phyloP scores from a whole-genome alignment of 2,329 filamentous ascomycete species.

The Purpureocillium takamizusanense region DNA sequence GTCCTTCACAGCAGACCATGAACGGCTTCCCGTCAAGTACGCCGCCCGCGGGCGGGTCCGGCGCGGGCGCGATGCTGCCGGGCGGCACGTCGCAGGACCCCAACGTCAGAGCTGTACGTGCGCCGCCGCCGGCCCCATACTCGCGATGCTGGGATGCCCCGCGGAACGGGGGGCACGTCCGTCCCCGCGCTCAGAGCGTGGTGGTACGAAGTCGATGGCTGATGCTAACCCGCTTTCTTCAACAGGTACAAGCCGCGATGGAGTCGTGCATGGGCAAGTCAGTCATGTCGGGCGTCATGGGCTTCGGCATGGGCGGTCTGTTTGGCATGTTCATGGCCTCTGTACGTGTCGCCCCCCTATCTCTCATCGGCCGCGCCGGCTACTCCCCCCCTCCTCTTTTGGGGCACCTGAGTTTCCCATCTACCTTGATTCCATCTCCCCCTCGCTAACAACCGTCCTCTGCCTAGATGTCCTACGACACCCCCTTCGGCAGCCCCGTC shows the following conservation, averaged over 20 bases:
- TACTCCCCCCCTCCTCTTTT: neutral
- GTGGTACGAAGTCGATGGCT: no score
- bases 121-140: neutral
- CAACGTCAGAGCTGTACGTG: slow-evolving; percentile 39
- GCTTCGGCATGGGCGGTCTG: slow-evolving; percentile 84
- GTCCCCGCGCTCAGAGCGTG: no score
- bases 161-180: no score
- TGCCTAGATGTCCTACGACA: slow-evolving; percentile 92
- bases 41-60: slow-evolving; percentile 6
- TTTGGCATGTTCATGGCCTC: slow-evolving; percentile 98
- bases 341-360: no score
- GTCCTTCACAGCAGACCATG: slow-evolving; percentile 17
- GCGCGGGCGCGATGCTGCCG: slow-evolving; percentile 12
- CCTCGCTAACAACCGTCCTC: slow-evolving; percentile 1
- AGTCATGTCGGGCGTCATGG: slow-evolving; percentile 82
- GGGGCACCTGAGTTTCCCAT: no score
- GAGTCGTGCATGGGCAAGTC: slow-evolving; percentile 89
- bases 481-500: slow-evolving; percentile 56
- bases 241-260: slow-evolving; percentile 73
- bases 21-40: slow-evolving; percentile 28
- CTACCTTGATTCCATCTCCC: slow-evolving; percentile 3
- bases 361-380: no score
- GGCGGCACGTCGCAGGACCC: slow-evolving; percentile 35
- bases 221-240: neutral
- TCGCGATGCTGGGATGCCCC: no score